Conservation (phyloP, 2,329 filamentous ascomycete species). For the Trichoderma cornu-damae region DNA sequence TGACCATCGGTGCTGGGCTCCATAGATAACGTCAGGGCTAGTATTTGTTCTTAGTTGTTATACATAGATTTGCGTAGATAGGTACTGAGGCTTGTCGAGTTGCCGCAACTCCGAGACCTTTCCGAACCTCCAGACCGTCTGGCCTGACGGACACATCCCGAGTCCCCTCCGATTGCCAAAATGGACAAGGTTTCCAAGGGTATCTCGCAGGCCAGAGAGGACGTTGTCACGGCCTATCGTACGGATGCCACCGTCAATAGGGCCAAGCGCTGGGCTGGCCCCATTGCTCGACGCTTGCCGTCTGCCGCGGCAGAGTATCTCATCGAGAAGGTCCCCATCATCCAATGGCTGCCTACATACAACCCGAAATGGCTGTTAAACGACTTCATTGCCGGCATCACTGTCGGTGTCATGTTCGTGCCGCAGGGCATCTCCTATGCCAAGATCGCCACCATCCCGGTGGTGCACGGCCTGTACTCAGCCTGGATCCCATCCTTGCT, state of each 20-base stretch:
- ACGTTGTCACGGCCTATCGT: constrained; percentile 21
- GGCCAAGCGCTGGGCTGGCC: constrained; percentile 24
- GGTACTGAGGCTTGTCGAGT: constrained; percentile 4
- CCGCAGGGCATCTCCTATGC: constrained; percentile 59
- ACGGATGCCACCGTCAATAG: constrained; percentile 29
- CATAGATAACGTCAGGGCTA: background rate
- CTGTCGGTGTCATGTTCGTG: constrained; percentile 55
- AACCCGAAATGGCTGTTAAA: constrained; percentile 56
- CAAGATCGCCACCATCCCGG: constrained; percentile 56
- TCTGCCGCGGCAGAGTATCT: constrained; percentile 51
- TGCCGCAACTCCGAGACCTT: constrained; percentile 14
- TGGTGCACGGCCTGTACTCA: constrained; percentile 56
- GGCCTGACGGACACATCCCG: constrained; percentile 4
- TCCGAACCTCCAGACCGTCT: constrained; percentile 9
- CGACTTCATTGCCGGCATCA: constrained; percentile 58
- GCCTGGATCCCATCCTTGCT: constrained; percentile 54
- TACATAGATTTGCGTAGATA: background rate
- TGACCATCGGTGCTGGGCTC: background rate
- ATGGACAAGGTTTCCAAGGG: constrained; percentile 21
- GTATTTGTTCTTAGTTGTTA: background rate
- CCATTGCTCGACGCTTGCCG: constrained; percentile 37
- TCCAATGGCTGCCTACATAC: constrained; percentile 60
- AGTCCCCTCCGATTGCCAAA: background rate
- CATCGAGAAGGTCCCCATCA: constrained; percentile 55
- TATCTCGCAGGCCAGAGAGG: constrained; percentile 21